These are phyloP conservation scores for Scheffersomyces spartinae DNA, from an alignment of 805 yeast genomes.

Conservation along the genomic window DNA sequence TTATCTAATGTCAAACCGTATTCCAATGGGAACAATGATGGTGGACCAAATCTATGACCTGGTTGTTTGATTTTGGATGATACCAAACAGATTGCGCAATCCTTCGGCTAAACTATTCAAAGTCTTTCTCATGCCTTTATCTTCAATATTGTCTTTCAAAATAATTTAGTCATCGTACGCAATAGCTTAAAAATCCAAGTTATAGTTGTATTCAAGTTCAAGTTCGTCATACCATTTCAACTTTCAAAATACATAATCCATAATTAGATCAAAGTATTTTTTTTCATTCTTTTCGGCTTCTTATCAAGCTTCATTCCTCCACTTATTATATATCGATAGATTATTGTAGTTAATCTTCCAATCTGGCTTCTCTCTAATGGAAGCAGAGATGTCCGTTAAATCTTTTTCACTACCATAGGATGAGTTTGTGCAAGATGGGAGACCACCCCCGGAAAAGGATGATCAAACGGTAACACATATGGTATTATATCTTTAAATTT, in stretches of 20 bases:
- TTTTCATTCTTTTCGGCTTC: too few relatives aligned
- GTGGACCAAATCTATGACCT: constrained; percentile 30
- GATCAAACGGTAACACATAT: too few relatives aligned
- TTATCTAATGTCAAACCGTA: too few relatives aligned
- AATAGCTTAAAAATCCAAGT: constrained; percentile 9
- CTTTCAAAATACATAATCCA: constrained; percentile 16
- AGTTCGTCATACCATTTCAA: constrained; percentile 15
- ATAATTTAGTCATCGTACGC: constrained; percentile 11
- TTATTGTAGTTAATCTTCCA: constrained; percentile 11
- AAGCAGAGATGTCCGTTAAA: constrained; percentile 7
- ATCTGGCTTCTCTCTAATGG: constrained; percentile 9
- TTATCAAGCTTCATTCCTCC: constrained; percentile 13
- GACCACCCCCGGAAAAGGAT: too few relatives aligned
- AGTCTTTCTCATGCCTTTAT: constrained; percentile 3
- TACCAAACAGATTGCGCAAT: constrained; percentile 10
- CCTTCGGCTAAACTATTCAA: constrained; percentile 6
- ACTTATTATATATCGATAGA: constrained; percentile 7
- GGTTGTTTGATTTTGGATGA: constrained; percentile 25
- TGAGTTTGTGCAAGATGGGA: too few relatives aligned
- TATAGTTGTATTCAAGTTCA: constrained; percentile 5
- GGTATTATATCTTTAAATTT: too few relatives aligned
- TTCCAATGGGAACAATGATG: constrained; percentile 24
- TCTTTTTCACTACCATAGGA: too few relatives aligned
- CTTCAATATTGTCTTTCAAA: constrained; percentile 9
- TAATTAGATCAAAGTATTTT: constrained; percentile 9